Conservation (phyloP, 2,329 filamentous ascomycete species). For the Corniculantispora saksenae region DNA sequence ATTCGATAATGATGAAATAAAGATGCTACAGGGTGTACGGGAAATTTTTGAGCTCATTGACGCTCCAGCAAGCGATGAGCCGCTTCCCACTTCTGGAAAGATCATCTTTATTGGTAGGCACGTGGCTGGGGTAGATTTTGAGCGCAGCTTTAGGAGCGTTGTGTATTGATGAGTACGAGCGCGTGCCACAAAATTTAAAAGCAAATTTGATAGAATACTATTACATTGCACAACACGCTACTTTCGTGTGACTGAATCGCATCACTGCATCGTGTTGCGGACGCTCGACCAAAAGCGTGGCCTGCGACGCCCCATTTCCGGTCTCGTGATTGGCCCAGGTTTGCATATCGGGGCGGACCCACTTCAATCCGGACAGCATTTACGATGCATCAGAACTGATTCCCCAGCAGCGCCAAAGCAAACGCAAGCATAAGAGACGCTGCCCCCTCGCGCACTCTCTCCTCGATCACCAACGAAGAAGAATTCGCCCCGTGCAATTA, state of each 20-base stretch:
- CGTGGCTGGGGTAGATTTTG: constrained; percentile 53
- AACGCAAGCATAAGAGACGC: constrained; percentile 12
- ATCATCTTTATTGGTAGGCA: constrained; percentile 65
- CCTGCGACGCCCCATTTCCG: background rate
- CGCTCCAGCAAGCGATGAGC: constrained; percentile 38
- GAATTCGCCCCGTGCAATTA: background rate
- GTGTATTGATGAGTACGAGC: constrained; percentile 23
- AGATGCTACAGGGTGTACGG: constrained; percentile 86
- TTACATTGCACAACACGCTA: background rate
- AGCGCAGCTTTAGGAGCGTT: constrained; percentile 41
- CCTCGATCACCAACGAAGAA: background rate
- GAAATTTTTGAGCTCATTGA: constrained; percentile 94
- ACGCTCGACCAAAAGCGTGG: background rate
- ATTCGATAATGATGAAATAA: constrained; percentile 63
- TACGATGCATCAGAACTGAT: constrained; percentile 17
- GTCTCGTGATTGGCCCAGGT: constrained; percentile 19
- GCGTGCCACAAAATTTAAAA: background rate
- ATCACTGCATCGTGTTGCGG: background rate
- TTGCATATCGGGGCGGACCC: constrained; percentile 37
- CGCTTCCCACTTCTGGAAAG: constrained; percentile 48
- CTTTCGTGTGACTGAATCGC: background rate
- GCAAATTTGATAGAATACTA: background rate
- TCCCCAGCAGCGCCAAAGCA: constrained; percentile 2
- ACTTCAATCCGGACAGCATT: constrained; percentile 32
- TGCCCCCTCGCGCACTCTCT: background rate